Conservation (phyloP, 257 asterid species). For the Euphrasia confusa region DNA sequence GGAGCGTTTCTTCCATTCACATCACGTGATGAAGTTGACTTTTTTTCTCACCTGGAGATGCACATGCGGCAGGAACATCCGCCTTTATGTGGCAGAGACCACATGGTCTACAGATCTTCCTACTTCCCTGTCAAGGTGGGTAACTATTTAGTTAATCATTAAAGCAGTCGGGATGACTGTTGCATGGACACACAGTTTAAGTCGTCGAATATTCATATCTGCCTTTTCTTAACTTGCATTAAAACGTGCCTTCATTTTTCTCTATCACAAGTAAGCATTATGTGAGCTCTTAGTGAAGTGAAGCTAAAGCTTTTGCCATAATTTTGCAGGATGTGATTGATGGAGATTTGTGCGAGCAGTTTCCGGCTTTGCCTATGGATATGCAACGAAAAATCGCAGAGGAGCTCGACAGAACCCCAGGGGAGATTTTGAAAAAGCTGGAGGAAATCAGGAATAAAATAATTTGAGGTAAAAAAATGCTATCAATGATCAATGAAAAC, state of each 20-base stretch:
- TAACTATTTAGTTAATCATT: neutral
- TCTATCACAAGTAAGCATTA: neutral
- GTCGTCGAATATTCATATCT: neutral
- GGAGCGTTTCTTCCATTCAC: constrained; percentile 93
- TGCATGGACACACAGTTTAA: neutral
- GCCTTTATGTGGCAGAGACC: constrained; percentile 97
- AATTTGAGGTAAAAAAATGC: constrained; percentile 39
- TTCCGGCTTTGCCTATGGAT: constrained; percentile 89
- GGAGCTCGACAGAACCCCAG: constrained; percentile 96
- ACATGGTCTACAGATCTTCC: constrained; percentile 96
- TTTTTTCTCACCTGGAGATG: constrained; percentile 98
- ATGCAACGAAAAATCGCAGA: constrained; percentile 95
- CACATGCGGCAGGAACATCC: constrained; percentile 98
- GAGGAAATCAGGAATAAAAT: constrained; percentile 95
- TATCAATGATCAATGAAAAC: constrained; percentile 21
- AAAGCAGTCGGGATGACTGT: neutral
- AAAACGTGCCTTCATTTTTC: neutral
- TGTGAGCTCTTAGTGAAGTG: constrained; percentile 13
- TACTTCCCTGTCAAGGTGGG: constrained; percentile 94
- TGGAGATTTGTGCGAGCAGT: constrained; percentile 95
- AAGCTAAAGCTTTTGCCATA: constrained; percentile 4
- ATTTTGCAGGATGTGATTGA: constrained; percentile 85
- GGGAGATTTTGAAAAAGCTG: constrained; percentile 85
- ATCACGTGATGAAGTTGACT: constrained; percentile 97
- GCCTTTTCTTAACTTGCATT: neutral